A percentile compares a stretch with the other conserved stretches of the same genome.
Evolutionary conservation across 176 grass and related monocot genomes (phyloP).

Genomic region (Ensete glaucum): DNA sequence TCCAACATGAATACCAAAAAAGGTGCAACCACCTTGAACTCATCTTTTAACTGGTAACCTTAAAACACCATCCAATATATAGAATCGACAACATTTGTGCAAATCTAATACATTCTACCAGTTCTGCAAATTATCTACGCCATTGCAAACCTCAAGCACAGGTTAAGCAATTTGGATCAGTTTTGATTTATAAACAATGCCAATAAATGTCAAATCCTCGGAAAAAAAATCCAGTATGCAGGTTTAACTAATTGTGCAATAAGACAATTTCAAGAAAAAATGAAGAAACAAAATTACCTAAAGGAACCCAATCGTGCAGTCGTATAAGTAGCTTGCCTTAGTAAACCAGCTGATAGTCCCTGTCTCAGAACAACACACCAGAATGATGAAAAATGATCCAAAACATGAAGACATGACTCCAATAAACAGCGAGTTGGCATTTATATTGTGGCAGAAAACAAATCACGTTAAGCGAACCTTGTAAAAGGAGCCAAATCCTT

Average conservation of each 20-base stretch:
- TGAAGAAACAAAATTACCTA: constrained; percentile 41
- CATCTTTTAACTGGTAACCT: too few species aligned
- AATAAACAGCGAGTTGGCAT: neutral
- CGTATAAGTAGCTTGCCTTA: constrained; percentile 95
- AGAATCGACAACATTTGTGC: too few species aligned
- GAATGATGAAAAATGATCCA: neutral
- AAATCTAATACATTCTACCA: too few species aligned
- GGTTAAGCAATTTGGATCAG: too few species aligned
- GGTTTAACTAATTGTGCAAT: neutral
- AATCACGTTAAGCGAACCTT: constrained; percentile 41
- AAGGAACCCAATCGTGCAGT: constrained; percentile 95
- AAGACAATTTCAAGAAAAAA: neutral
- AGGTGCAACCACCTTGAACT: too few species aligned
- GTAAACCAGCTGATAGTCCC: constrained; percentile 91
- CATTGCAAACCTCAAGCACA: too few species aligned
- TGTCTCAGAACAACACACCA: constrained; percentile 32
- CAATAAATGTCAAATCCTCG: too few species aligned
- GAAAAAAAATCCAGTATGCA: neutral
- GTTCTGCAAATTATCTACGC: too few species aligned
- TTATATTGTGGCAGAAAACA: neutral
- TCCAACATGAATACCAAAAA: too few species aligned
- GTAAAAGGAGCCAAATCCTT: constrained; percentile 64
- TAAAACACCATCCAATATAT: too few species aligned
- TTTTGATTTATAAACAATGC: too few species aligned
- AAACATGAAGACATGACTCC: neutral